Percentiles rank a stretch among this genome's conserved stretches.
Evolutionary conservation across 176 grass and related monocot species (phyloP).

Genomic region (Ensete ventricosum): DNA sequence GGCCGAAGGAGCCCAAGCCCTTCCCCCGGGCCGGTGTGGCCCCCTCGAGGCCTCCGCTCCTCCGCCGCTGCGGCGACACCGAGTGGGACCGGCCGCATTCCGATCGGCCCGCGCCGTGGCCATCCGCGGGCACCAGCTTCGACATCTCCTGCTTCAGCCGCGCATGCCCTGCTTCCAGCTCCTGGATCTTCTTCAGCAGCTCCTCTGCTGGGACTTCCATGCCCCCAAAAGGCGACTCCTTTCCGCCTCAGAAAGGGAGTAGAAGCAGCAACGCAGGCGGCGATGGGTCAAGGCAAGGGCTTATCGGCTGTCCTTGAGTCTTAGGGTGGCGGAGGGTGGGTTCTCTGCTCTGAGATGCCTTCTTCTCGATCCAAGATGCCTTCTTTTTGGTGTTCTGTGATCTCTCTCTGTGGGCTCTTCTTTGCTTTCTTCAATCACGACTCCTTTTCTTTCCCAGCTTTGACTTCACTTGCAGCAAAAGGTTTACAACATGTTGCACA

Average conservation of each 20-base stretch:
- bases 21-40: not conserved
- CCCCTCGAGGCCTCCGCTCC: not conserved
- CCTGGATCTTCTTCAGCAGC: constrained; percentile 76
- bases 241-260: not conserved
- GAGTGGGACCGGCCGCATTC: constrained; percentile 57
- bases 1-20: constrained; percentile 46
- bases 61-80: constrained; percentile 38
- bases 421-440: not conserved
- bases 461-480: constrained; percentile 1
- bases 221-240: constrained; percentile 29
- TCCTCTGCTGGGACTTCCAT: constrained; percentile 58
- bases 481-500: not conserved
- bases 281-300: too few species aligned
- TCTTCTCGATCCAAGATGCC: not conserved
- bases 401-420: not conserved
- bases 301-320: not conserved
- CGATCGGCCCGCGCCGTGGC: constrained; percentile 1
- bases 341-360: not conserved
- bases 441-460: not conserved
- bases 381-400: not conserved
- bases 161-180: constrained; percentile 63
- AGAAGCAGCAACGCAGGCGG: not conserved
- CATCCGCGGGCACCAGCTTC: constrained; percentile 31
- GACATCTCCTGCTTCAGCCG: constrained; percentile 81
- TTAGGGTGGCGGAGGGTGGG: not conserved